Base-by-base conservation (phyloP, 805 yeast genomes). In the Yarrowia bubula region DNA sequence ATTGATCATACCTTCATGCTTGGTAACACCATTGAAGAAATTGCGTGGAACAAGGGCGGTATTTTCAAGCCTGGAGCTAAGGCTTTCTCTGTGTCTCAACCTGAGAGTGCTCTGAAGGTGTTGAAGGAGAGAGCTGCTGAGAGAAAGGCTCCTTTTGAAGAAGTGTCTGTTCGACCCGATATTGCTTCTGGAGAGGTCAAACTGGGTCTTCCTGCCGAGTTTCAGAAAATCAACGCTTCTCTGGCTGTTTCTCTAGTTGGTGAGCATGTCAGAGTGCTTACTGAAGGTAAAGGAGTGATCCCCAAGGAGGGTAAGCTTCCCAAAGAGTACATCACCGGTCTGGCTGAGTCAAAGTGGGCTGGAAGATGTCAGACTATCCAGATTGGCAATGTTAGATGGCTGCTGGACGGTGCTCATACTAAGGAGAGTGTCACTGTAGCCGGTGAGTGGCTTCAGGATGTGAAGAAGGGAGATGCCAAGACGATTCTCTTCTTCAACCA, bases 1-100 rank as follows among this genome's bases (percentile, higher is more conserved):
- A 88, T 95, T 48, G 99, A 95, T 75, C 99, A 95, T 75, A 88
- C 92, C 0, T 80, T 84, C 64, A 86, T 91, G 82, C 79, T 95
- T 64, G 99, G 99, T 8, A 80, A 86, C 68, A 92, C 98, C 0
- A 81, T 95, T 43, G 90, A 85, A 68, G 88, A 90, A 66, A 95
- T 95, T 70, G 93, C 98, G 2, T 91, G 97, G 96, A 93, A 95
- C 76, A 95, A 95, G 76, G 88, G 92, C 18, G 99, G 99, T 0
- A 96, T 95, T 51, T 90, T 88, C 78, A 95, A 95, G 72, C 67
- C 74, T 2, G 84, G 81, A 4, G 78, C 84, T 0, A 84, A 86
- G 3, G 96, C 97, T 0, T 83, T 86, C 67, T 81, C 88, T 1
- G 90, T 89, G 0, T 83, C 83, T 64, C 88, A 84, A 71, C 81